phyloP scores from a whole-genome alignment of 441 rosid genomes.

The Kokia cookei region DNA sequence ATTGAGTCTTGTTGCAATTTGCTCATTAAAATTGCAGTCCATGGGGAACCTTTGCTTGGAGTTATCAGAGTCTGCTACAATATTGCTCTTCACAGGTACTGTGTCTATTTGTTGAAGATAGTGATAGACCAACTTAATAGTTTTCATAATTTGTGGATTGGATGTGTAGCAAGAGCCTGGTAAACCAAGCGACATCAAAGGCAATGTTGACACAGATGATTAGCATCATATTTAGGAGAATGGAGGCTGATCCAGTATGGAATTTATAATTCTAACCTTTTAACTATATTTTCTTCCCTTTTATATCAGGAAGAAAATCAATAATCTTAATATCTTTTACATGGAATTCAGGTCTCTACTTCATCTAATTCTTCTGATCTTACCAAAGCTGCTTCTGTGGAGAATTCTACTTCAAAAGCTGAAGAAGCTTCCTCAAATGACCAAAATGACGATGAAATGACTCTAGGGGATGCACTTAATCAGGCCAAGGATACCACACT shows the following conservation, averaged over 20 bases:
- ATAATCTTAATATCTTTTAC: neutral
- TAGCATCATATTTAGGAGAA: conserved; percentile 89
- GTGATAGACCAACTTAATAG: conserved; percentile 4
- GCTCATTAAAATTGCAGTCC: conserved; percentile 50
- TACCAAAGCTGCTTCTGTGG: conserved; percentile 46
- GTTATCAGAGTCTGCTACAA: conserved; percentile 96
- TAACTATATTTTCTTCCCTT: neutral
- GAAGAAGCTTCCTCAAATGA: conserved; percentile 51
- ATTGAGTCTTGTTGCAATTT: neutral
- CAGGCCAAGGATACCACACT: conserved; percentile 66
- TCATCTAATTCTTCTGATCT: conserved; percentile 47
- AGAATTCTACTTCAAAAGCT: conserved; percentile 35
- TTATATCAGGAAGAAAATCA: neutral
- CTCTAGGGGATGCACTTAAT: conserved; percentile 78
- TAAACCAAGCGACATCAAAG: conserved; percentile 98
- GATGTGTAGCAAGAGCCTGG: conserved; percentile 89
- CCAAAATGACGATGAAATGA: conserved; percentile 65
- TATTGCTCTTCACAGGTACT: conserved; percentile 93
- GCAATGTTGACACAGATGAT: conserved; percentile 99
- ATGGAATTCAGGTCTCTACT: conserved; percentile 43
- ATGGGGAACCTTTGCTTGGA: conserved; percentile 96
- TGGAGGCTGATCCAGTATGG: conserved; percentile 88
- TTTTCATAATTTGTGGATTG: conserved; percentile 26
- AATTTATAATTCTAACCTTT: neutral
- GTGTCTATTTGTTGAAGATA: conserved; percentile 7